Evolutionary conservation across 805 yeast genomes (phyloP), one percentile per base, ranked within the genome.

Genomic region (Ogataea thermomethanolica): DNA sequence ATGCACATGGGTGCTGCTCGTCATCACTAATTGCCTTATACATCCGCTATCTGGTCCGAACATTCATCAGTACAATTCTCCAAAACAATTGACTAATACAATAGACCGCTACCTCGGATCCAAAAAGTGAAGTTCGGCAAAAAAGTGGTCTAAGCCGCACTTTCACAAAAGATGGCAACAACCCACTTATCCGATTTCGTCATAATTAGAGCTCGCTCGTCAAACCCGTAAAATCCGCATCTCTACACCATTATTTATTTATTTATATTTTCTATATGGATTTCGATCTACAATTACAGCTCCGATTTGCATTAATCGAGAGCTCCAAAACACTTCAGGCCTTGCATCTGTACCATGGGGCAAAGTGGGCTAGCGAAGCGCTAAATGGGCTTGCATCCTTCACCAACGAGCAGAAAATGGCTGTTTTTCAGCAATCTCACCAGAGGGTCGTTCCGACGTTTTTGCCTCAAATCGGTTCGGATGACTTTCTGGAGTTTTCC

Each of bases 301-400:
- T 61, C 1, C 43, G 55, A 7, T 25, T 39, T 7, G 54, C 61
- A 10, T 53, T 75, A 22, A 55, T 71, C 15, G 59, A 56, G 29
- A 72, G 84, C 2, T 63, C 70, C 4, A 46, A 49, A 20, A 65
- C 67, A 4, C 65, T 87, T 13, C 59, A 77, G 1, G 73, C 75
- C 25, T 65, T 86, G 44, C 78, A 84, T 43, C 67, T 88, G 9
- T 71, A 72, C 53, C 79, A 78, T 37, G 80, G 89, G 0, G 78
- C 95, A 3, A 86, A 86, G 65, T 89, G 95, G 95, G 71, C 80
- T 1, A 80, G 87, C 2, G 96, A 88, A 54, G 95, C 95, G 1
- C 65, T 84, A 14, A 73, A 71, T 51, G 95, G 91, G 0, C 62
- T 84, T 46, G 46, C 39, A 7, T 29, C 49, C 9, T 36, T 51